A percentile compares a stretch with the other conserved stretches of the same genome.
These are phyloP conservation scores for Fusarium camptoceras DNA, from an alignment of 2,329 filamentous ascomycete species.

Conservation along the genomic window DNA sequence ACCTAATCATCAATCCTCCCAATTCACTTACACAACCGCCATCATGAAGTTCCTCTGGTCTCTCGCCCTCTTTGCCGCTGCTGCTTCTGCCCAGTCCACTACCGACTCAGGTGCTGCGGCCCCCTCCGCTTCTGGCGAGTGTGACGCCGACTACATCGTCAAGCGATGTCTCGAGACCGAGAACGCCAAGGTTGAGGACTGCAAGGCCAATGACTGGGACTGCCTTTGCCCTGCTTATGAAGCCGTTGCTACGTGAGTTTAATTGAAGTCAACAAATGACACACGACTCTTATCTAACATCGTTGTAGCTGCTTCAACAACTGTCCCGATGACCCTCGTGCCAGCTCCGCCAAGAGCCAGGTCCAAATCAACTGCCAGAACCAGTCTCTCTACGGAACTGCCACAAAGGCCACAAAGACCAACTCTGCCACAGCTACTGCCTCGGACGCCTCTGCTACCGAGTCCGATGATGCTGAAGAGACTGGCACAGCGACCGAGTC, in stretches of 20 bases:
- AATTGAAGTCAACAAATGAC: background rate
- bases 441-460: conserved; percentile 35
- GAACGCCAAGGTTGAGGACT: conserved; percentile 54
- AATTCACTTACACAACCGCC: conserved; percentile 25
- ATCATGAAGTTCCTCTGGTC: conserved; percentile 61
- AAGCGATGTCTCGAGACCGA: conserved; percentile 57
- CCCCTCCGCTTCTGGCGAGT: conserved; percentile 49
- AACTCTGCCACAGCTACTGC: conserved; percentile 35
- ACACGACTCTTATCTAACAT: conserved; percentile 6
- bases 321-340: conserved; percentile 63
- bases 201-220: conserved; percentile 56
- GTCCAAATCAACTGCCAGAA: conserved; percentile 60
- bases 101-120: conserved; percentile 46
- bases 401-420: conserved; percentile 45
- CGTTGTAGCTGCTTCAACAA: conserved; percentile 64
- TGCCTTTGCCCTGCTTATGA: conserved; percentile 61
- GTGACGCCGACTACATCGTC: conserved; percentile 62
- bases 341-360: conserved; percentile 51
- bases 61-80: conserved; percentile 55
- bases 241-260: conserved; percentile 59
- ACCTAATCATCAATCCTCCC: background rate
- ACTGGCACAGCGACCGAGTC: conserved; percentile 35
- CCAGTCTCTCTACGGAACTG: conserved; percentile 58
- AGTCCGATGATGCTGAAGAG: conserved; percentile 34
- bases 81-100: conserved; percentile 50